These are phyloP conservation scores for Penicillium paneum DNA, from an alignment of 2,329 filamentous ascomycete species.

Conservation along the genomic window DNA sequence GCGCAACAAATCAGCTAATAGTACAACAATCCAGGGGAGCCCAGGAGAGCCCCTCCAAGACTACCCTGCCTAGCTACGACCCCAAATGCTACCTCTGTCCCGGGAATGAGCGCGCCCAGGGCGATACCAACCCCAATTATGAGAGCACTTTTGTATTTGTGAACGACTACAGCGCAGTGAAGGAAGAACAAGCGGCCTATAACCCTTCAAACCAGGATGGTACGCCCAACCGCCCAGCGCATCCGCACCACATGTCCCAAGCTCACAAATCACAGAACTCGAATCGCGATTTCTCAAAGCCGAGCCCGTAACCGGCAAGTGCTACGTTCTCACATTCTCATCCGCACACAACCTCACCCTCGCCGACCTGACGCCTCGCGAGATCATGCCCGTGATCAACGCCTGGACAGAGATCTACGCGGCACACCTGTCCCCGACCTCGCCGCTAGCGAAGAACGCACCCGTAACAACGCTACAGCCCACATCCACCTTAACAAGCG, in stretches of 20 bases:
- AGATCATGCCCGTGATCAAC: constrained; percentile 79
- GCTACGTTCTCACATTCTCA: constrained; percentile 95
- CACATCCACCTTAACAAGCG: constrained; percentile 43
- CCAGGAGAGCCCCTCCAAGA: constrained; percentile 68
- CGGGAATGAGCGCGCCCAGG: constrained; percentile 81
- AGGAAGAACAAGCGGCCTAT: constrained; percentile 86
- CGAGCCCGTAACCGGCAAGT: constrained; percentile 86
- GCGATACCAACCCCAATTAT: constrained; percentile 82
- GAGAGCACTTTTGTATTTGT: constrained; percentile 87
- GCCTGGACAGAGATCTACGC: constrained; percentile 92
- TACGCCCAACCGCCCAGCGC: constrained; percentile 26
- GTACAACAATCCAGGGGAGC: constrained; percentile 58
- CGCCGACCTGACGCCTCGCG: constrained; percentile 73
- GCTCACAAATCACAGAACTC: constrained; percentile 52
- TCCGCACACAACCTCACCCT: constrained; percentile 86
- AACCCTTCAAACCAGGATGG: constrained; percentile 50
- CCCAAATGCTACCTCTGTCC: constrained; percentile 93
- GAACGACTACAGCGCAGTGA: constrained; percentile 96
- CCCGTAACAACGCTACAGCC: constrained; percentile 48
- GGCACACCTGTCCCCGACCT: constrained; percentile 70
- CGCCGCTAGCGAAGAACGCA: constrained; percentile 56
- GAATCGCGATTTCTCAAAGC: constrained; percentile 75
- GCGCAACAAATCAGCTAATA: not conserved
- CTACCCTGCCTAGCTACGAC: constrained; percentile 75
- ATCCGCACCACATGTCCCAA: not conserved